These are phyloP conservation scores for Suillus placidus DNA, from an alignment of 768 basidiomycete genomes.

Conservation along the genomic window DNA sequence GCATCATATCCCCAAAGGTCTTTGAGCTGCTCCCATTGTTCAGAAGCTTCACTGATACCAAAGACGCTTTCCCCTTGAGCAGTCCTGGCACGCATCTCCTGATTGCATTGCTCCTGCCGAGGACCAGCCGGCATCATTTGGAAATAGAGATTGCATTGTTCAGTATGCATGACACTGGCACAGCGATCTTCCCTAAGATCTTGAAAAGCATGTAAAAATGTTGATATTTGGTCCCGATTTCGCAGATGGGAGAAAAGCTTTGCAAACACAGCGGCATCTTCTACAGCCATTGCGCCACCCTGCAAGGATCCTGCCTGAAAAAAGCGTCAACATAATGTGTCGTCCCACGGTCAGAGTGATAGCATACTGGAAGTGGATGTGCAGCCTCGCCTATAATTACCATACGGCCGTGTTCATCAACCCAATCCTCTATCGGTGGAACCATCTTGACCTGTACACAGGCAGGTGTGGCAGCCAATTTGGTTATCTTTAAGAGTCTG, in stretches of 20 bases:
- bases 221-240: constrained; percentile 48
- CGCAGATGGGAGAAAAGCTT: constrained; percentile 59
- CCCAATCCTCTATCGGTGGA: constrained; percentile 47
- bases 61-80: constrained; percentile 51
- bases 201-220: constrained; percentile 56
- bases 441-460: constrained; percentile 44
- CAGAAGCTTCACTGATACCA: constrained; percentile 21
- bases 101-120: constrained; percentile 48
- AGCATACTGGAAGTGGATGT: constrained; percentile 52
- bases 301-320: constrained; percentile 57
- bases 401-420: constrained; percentile 49
- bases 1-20: constrained; percentile 54
- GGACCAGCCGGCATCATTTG: constrained; percentile 47
- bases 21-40: constrained; percentile 56
- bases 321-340: background rate
- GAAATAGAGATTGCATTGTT: constrained; percentile 47
- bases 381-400: constrained; percentile 64
- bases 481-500: constrained; percentile 42
- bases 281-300: constrained; percentile 53
- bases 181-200: constrained; percentile 60
- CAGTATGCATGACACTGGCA: constrained; percentile 46
- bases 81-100: constrained; percentile 39
- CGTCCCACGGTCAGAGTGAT: constrained; percentile 1
- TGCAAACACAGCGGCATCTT: constrained; percentile 64
- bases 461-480: constrained; percentile 35